Evolutionary conservation across 108 stramenopile species (phyloP).

Genomic region (Cyclotella kingstonii): DNA sequence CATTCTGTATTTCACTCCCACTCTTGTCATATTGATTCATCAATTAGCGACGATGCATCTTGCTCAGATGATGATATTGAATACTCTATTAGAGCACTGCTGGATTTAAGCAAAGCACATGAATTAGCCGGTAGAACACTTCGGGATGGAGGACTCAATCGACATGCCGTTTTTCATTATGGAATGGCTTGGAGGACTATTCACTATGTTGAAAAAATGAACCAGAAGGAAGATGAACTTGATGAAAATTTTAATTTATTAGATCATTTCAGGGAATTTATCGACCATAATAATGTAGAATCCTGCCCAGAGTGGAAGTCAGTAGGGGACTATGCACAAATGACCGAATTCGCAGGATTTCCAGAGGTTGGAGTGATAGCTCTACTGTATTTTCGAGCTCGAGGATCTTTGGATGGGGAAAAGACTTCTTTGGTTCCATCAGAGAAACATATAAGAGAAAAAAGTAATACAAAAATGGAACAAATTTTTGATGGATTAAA

Average conservation of each 20-base stretch:
- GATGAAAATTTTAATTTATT: no score
- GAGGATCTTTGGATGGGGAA: conserved; percentile 7
- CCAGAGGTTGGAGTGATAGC: conserved; percentile 53
- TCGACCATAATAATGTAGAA: neutral
- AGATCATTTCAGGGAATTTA: neutral
- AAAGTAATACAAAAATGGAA: conserved; percentile 3
- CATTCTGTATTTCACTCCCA: conserved; percentile 12
- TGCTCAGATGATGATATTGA: neutral
- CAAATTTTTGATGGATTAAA: no score
- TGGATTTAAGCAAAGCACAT: conserved; percentile 30
- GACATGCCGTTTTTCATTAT: conserved; percentile 53
- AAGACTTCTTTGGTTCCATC: conserved; percentile 1
- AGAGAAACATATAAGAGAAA: neutral
- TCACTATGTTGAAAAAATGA: conserved; percentile 11
- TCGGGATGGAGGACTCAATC: conserved; percentile 49
- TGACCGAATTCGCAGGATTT: conserved; percentile 57
- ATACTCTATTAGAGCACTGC: neutral
- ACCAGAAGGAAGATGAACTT: no score
- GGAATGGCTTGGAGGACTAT: conserved; percentile 50
- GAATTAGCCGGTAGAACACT: conserved; percentile 48
- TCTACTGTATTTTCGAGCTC: conserved; percentile 32
- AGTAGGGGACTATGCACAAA: conserved; percentile 65
- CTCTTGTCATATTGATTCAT: neutral
- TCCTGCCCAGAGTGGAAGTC: conserved; percentile 18
- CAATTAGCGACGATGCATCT: neutral